phyloP scores from a whole-genome alignment of 129 eudicot species.

The Dittrichia graveolens region DNA sequence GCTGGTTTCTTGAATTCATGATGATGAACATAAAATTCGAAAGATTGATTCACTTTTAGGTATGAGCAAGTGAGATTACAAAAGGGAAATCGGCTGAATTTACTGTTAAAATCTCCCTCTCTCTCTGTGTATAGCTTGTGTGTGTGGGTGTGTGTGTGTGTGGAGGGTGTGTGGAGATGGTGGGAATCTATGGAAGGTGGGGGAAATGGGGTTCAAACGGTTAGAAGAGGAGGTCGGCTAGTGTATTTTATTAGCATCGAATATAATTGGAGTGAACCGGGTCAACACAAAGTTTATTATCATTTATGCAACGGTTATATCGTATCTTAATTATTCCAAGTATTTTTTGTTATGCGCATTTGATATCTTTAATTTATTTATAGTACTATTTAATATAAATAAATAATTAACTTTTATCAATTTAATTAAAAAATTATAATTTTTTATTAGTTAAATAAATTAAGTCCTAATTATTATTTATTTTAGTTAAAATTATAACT shows the following conservation, averaged over 20 bases:
- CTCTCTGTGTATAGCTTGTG: not conserved
- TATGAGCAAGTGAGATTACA: not conserved
- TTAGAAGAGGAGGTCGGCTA: conserved; percentile 21
- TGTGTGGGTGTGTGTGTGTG: not conserved
- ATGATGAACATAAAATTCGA: conserved; percentile 7
- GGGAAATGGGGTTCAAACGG: conserved; percentile 39
- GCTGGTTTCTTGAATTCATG: conserved; percentile 53
- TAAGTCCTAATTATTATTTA: no score
- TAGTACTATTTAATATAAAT: no score
- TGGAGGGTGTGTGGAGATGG: not conserved
- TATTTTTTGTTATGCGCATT: no score
- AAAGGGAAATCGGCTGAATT: not conserved
- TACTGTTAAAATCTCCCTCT: not conserved
- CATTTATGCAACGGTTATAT: conserved; percentile 22
- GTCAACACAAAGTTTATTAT: not conserved
- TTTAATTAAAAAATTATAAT: no score
- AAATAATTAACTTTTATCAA: no score
- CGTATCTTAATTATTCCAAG: not conserved
- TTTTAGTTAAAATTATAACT: no score
- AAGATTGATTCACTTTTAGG: not conserved
- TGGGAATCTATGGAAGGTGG: not conserved
- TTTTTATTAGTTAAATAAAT: no score
- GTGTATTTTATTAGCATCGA: not conserved
- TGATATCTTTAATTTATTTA: no score
- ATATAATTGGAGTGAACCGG: not conserved